Base-by-base conservation (phyloP, 2,329 filamentous ascomycete genomes). In the Neonectria hederae region DNA sequence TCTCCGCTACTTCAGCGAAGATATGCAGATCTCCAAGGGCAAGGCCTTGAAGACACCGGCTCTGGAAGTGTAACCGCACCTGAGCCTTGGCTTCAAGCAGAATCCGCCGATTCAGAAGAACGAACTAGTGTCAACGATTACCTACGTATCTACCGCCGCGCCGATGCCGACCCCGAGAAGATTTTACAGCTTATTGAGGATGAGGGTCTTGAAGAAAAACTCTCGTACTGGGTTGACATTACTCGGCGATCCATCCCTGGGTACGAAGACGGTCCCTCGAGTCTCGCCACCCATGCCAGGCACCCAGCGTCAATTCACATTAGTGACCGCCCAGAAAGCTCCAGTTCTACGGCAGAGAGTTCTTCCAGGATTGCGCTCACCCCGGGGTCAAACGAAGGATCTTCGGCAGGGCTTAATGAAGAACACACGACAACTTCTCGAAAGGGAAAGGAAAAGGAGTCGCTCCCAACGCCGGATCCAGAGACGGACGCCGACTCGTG, bases 181-280 rank as follows among this genome's bases (percentile, higher is more conserved):
- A 87, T 92, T 26, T 69, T 90, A 3, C 80, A 83, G 43, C 87
- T 92, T 22, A 88, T 91, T 32, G 83, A 85, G 42, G 83, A 87
- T 40, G 88, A 91, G 69, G 83, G 85, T 5, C 82, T 87, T 2
- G 82, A 86, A 59, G 85, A 87, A 11, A 84, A 86, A 54, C 81
- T 92, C 35, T 80, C 81, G 11, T 87, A 88, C 74, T 87, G 89
- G 81, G 82, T 90, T 11, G 81, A 83, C 32, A 79, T 86, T 24
- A 87, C 88, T 65, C 81, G 71, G 5, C 69, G 69, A 45, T 71
- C 72, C 76, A 65, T 72, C 46, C 59, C 54, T 9, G 64, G 65
- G 11, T 62, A 67, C 35, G 65, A 70, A 6, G 55, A 48, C 13
- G 38, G 10, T 11, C 26, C 40, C 17, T 42, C 60, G 26, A 54